Evolutionary conservation across 2,329 filamentous ascomycete genomes (phyloP).

Genomic region (Ascomycota sp.): DNA sequence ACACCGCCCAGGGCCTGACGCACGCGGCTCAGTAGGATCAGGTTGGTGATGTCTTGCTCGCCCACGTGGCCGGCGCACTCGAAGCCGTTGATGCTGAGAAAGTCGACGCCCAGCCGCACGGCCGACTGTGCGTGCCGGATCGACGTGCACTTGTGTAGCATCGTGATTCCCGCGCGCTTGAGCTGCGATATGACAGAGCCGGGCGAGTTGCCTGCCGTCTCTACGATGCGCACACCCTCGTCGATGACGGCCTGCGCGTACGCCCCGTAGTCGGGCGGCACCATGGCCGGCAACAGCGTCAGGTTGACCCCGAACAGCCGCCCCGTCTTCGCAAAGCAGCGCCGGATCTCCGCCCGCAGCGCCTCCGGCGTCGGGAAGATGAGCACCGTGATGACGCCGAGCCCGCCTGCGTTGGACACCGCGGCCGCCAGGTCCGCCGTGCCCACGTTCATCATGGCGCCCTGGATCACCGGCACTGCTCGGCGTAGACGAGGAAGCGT

Average conservation of each 20-base stretch:
- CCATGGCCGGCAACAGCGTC: constrained; percentile 74
- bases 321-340: constrained; percentile 59
- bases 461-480: constrained; percentile 60
- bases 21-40: constrained; percentile 69
- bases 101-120: constrained; percentile 87
- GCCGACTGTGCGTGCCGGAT: constrained; percentile 85
- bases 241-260: constrained; percentile 89
- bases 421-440: constrained; percentile 61
- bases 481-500: not conserved
- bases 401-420: constrained; percentile 62
- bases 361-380: constrained; percentile 86
- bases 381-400: constrained; percentile 69
- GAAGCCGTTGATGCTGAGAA: constrained; percentile 91
- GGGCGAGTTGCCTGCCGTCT: constrained; percentile 76
- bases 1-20: constrained; percentile 60
- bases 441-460: constrained; percentile 74
- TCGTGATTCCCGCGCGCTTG: constrained; percentile 56
- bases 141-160: constrained; percentile 95
- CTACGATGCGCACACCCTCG: constrained; percentile 77
- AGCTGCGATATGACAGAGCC: constrained; percentile 79
- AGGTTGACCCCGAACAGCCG: constrained; percentile 86
- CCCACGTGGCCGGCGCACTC: constrained; percentile 87
- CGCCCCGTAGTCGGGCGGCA: constrained; percentile 77
- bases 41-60: constrained; percentile 75
- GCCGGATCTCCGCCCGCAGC: constrained; percentile 80